phyloP scores from a whole-genome alignment of 495 filamentous ascomycete species.

The Aspergillus diversus region DNA sequence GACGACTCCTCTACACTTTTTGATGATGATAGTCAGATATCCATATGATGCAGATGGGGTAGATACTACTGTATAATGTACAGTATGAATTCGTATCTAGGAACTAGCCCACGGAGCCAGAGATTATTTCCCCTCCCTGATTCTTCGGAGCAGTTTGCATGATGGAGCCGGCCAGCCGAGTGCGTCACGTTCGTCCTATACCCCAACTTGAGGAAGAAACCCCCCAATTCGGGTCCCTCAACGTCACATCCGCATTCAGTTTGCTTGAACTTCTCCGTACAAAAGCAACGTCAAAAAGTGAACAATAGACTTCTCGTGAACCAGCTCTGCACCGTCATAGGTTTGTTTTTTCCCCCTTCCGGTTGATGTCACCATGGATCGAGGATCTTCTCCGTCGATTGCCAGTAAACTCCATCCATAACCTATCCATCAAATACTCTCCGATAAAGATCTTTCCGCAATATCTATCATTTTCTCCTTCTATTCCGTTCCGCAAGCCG shows the following conservation, averaged over 20 bases:
- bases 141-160: no score
- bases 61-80: not conserved
- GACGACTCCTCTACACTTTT: not conserved
- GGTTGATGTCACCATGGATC: conserved; percentile 11
- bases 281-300: conserved; percentile 18
- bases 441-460: not conserved
- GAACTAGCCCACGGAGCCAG: no score
- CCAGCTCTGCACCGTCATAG: not conserved
- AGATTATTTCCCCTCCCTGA: no score
- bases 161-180: no score
- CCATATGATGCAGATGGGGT: not conserved
- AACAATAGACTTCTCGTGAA: conserved; percentile 3
- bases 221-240: not conserved
- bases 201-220: not conserved
- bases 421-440: not conserved
- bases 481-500: not conserved
- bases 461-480: conserved; percentile 1
- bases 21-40: not conserved
- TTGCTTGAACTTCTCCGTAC: not conserved
- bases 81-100: no score
- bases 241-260: conserved; percentile 22
- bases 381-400: not conserved
- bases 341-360: not conserved
- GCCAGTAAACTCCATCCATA: not conserved
- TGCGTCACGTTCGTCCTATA: conserved; percentile 1